Conservation (phyloP, 192 early-diverging fungal genomes). For the Globomyces pollinis-pini region DNA sequence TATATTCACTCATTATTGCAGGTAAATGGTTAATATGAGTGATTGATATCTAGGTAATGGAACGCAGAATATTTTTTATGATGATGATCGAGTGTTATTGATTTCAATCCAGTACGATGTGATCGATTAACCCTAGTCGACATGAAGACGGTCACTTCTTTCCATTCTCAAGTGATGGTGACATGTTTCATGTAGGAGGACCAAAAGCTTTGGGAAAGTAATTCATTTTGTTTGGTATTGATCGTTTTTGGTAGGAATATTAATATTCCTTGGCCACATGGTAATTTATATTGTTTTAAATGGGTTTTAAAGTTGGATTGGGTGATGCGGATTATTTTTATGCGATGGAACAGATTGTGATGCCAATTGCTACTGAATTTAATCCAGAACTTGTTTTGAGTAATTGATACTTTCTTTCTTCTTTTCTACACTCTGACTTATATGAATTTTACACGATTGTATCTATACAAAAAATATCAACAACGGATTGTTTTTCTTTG, state of each 20-base stretch:
- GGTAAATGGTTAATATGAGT: no score
- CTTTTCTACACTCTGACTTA: background rate
- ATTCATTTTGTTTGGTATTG: no score
- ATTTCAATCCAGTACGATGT: constrained; percentile 63
- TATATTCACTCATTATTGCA: no score
- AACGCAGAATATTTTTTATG: constrained; percentile 73
- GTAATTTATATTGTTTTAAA: no score
- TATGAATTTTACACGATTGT: no score
- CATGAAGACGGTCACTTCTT: constrained; percentile 74
- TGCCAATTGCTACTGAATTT: constrained; percentile 82
- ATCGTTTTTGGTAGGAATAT: constrained; percentile 53
- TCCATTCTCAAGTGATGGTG: constrained; percentile 53
- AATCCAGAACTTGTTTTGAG: constrained; percentile 68
- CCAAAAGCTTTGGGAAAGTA: constrained; percentile 53
- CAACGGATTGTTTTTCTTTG: no score
- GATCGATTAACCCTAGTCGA: constrained; percentile 23
- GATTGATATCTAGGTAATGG: no score
- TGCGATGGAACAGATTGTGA: constrained; percentile 66
- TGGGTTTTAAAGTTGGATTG: constrained; percentile 54
- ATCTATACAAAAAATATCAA: no score
- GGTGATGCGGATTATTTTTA: constrained; percentile 82
- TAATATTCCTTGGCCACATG: constrained; percentile 82
- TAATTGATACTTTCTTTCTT: constrained; percentile 14
- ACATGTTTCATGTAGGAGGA: constrained; percentile 49
- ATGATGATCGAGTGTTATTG: constrained; percentile 72